Percentiles rank a stretch among this genome's conserved stretches.
These are phyloP conservation scores for Pneumocystis oryctolagi DNA, from an alignment of 1,139 yeast species.

Conservation along the genomic window DNA sequence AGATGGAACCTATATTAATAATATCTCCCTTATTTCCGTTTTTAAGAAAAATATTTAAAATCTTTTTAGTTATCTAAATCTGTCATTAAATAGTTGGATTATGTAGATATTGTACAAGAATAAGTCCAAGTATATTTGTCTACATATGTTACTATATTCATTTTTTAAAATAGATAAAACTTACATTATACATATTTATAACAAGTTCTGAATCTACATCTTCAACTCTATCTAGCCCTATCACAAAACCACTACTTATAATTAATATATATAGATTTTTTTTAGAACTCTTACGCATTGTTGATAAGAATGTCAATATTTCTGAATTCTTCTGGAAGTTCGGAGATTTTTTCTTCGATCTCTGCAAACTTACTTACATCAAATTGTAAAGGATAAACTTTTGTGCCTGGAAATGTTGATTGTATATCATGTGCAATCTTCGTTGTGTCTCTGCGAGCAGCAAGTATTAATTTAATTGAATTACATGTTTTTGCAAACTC, in stretches of 20 bases:
- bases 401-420: constrained; percentile 32
- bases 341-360: constrained; percentile 38
- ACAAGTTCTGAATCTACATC: constrained; percentile 40
- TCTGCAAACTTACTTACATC: constrained; percentile 45
- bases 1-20: constrained; percentile 72
- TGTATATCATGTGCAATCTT: constrained; percentile 37
- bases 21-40: constrained; percentile 52
- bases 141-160: constrained; percentile 24
- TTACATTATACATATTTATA: constrained; percentile 33
- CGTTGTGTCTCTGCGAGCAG: constrained; percentile 57
- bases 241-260: constrained; percentile 46
- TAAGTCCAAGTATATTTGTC: constrained; percentile 61
- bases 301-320: constrained; percentile 42
- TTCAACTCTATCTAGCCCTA: constrained; percentile 55
- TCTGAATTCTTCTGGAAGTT: constrained; percentile 28
- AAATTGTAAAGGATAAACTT: constrained; percentile 36
- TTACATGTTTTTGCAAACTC: constrained; percentile 62
- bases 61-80: constrained; percentile 44
- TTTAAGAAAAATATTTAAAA: constrained; percentile 40
- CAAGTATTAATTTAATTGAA: constrained; percentile 43
- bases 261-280: neutral
- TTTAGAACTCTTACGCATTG: constrained; percentile 38
- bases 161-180: neutral
- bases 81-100: neutral
- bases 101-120: constrained; percentile 18